phyloP scores from a whole-genome alignment of 495 filamentous ascomycete genomes.

The Trichoderma reesei region DNA sequence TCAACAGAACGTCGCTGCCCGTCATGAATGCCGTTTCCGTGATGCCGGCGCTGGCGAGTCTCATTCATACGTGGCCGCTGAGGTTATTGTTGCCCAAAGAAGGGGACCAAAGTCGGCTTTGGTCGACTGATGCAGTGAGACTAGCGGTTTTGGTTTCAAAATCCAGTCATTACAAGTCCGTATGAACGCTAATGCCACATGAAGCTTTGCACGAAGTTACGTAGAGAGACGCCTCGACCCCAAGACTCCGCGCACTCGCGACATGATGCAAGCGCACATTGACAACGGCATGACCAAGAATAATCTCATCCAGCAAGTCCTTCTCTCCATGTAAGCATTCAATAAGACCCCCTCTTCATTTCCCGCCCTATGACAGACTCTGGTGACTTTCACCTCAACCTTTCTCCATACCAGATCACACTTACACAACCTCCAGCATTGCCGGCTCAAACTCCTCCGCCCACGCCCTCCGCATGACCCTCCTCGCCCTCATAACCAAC shows the following conservation, averaged over 20 bases:
- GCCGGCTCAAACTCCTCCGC: slow-evolving; percentile 54
- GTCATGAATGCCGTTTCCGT: slow-evolving; percentile 11
- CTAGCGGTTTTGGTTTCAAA: no score
- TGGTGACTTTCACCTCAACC: neutral
- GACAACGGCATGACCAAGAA: slow-evolving; percentile 22
- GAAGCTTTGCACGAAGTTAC: slow-evolving; percentile 21
- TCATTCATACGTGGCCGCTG: slow-evolving; percentile 16
- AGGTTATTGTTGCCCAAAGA: slow-evolving; percentile 17
- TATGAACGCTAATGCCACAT: neutral
- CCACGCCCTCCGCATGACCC: slow-evolving; percentile 44
- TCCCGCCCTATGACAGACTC: no score
- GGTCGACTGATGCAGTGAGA: slow-evolving; percentile 18
- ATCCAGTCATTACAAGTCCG: no score
- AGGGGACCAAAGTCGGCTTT: slow-evolving; percentile 20
- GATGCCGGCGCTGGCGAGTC: slow-evolving; percentile 13
- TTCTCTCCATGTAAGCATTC: slow-evolving; percentile 30
- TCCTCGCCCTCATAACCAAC: slow-evolving; percentile 39
- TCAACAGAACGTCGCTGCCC: slow-evolving; percentile 16
- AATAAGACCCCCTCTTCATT: slow-evolving; percentile 44
- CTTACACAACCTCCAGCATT: slow-evolving; percentile 21
- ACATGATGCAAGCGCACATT: slow-evolving; percentile 32
- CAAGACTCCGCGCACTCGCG: slow-evolving; percentile 16
- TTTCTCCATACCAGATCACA: slow-evolving; percentile 15
- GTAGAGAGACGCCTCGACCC: slow-evolving; percentile 20
- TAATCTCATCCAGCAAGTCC: slow-evolving; percentile 24